A percentile compares a stretch with the other conserved stretches of the same genome.
Conservation (phyloP, 1,284 basidiomycete genomes). For the Tilletiopsis washingtonensis region DNA sequence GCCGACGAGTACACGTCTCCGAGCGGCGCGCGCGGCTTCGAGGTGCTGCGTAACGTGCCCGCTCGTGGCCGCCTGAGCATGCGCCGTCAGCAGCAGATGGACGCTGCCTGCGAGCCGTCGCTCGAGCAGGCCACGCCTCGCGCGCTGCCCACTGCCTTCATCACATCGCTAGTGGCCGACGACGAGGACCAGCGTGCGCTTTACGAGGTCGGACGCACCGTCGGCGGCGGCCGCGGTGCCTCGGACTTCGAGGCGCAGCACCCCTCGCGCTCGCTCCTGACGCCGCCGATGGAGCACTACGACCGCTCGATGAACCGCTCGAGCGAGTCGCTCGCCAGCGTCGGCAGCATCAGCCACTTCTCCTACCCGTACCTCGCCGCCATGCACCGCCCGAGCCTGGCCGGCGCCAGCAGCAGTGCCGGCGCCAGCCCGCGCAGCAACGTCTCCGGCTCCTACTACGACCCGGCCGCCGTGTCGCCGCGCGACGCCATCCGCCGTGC, state of each 20-base stretch:
- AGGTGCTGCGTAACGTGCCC: slow-evolving; percentile 1
- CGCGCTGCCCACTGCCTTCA: slow-evolving; percentile 19
- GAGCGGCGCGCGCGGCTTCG: not conserved
- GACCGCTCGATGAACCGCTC: not conserved
- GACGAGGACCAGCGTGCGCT: slow-evolving; percentile 6
- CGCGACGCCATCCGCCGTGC: no score
- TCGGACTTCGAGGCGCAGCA: no score
- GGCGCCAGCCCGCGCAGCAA: not conserved
- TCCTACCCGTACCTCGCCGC: slow-evolving; percentile 35
- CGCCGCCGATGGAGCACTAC: no score
- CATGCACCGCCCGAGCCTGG: slow-evolving; percentile 16
- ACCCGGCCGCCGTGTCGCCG: no score
- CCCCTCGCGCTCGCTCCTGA: no score
- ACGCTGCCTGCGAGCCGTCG: slow-evolving; percentile 7
- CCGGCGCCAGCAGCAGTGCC: not conserved
- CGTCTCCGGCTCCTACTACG: no score
- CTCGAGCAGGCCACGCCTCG: not conserved
- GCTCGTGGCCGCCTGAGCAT: slow-evolving; percentile 6
- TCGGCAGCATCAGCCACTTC: slow-evolving; percentile 17
- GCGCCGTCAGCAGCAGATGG: slow-evolving; percentile 3
- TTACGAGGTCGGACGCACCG: not conserved
- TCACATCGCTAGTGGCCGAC: slow-evolving; percentile 10
- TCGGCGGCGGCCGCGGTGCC: not conserved
- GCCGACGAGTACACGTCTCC: not conserved
- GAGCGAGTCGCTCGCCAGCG: slow-evolving; percentile 1